Conservation (phyloP, 1,139 yeast species). For the Magnusiomyces tetraspermus region DNA sequence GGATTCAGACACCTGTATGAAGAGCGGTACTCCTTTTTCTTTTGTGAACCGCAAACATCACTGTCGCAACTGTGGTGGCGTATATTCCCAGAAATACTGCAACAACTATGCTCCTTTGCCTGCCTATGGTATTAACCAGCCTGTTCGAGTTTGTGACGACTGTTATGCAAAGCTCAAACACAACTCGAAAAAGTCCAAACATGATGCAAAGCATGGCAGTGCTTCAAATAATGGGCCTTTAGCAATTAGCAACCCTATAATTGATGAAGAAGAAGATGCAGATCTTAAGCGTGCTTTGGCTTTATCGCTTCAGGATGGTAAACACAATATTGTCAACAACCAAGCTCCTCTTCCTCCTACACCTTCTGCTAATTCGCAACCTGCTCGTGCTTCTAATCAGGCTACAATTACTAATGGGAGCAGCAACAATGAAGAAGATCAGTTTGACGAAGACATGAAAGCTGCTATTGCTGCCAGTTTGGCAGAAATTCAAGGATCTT, state of each 20-base stretch:
- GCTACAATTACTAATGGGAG: constrained; percentile 10
- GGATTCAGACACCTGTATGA: constrained; percentile 92
- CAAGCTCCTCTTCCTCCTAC: constrained; percentile 3
- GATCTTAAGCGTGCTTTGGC: constrained; percentile 72
- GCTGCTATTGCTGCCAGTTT: constrained; percentile 95
- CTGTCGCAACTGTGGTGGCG: constrained; percentile 96
- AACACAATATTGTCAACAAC: constrained; percentile 13
- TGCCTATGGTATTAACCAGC: constrained; percentile 74
- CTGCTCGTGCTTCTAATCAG: constrained; percentile 11
- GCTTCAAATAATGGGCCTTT: background rate
- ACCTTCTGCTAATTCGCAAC: constrained; percentile 15
- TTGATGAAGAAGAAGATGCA: constrained; percentile 53
- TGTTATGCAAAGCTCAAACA: constrained; percentile 55
- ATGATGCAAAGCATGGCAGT: background rate
- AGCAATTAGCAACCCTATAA: background rate
- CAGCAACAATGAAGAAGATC: constrained; percentile 36
- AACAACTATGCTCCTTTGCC: constrained; percentile 62
- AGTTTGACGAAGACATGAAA: constrained; percentile 80
- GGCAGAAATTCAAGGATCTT: constrained; percentile 46
- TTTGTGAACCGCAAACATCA: constrained; percentile 89
- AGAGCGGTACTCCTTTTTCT: constrained; percentile 72
- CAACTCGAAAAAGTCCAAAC: background rate
- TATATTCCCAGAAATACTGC: constrained; percentile 78
- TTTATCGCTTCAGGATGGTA: constrained; percentile 56
- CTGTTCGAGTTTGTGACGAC: constrained; percentile 90